phyloP scores from a whole-genome alignment of 2,329 filamentous ascomycete genomes.

The Pseudogymnoascus sp. region DNA sequence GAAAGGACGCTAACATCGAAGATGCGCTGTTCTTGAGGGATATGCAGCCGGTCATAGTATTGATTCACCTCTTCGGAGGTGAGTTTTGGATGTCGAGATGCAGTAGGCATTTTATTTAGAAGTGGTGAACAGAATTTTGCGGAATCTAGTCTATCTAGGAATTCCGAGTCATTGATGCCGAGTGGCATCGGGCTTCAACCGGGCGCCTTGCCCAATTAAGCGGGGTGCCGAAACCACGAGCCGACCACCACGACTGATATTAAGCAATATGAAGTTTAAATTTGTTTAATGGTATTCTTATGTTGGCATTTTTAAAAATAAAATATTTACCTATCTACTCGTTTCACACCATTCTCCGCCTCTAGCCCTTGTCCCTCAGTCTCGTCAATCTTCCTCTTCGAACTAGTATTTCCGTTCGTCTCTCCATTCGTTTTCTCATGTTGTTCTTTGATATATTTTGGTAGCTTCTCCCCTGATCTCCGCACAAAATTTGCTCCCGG shows the following conservation, averaged over 20 bases:
- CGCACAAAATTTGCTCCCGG: constrained; percentile 17
- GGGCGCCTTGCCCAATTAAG: not conserved
- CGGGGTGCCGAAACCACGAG: not conserved
- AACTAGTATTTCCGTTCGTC: not conserved
- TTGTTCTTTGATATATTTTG: not conserved
- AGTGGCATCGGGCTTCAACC: not conserved
- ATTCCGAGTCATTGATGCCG: not conserved
- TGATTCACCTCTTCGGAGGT: not conserved
- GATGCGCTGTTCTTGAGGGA: not conserved
- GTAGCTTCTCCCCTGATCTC: constrained; percentile 5
- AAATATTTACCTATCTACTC: not conserved
- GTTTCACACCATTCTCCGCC: not conserved
- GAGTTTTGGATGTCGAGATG: not conserved
- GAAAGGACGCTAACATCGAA: not conserved
- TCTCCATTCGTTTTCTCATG: not conserved
- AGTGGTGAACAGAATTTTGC: not conserved
- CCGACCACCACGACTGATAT: not conserved
- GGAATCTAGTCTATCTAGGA: not conserved
- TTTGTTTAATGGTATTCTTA: not conserved
- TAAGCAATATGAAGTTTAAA: not conserved
- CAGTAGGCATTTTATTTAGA: not conserved
- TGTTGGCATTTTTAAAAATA: not conserved
- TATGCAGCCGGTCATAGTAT: not conserved
- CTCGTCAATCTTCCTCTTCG: not conserved
- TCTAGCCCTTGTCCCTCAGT: not conserved